Evolutionary conservation across 2,329 filamentous ascomycete genomes (phyloP).

Genomic region (Colletotrichum incanum): DNA sequence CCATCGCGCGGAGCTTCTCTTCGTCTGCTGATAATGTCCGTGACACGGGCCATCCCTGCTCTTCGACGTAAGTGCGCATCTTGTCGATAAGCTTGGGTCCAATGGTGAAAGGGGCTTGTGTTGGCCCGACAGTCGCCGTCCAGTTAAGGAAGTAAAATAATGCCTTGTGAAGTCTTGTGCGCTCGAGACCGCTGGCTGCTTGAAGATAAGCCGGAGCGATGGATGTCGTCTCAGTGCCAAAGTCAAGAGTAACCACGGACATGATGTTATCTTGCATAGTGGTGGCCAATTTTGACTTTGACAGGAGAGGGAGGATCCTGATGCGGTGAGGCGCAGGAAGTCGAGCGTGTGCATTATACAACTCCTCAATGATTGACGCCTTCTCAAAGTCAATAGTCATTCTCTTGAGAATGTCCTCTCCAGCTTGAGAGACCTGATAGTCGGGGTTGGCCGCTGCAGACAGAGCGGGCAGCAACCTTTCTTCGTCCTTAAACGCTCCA

Average conservation of each 20-base stretch:
- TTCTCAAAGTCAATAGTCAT: conserved; percentile 83
- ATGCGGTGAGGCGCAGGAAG: conserved; percentile 82
- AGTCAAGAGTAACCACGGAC: conserved; percentile 79
- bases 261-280: conserved; percentile 78
- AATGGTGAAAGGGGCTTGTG: conserved; percentile 73
- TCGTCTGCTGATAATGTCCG: conserved; percentile 69
- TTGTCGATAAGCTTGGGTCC: conserved; percentile 78
- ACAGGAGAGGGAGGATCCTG: conserved; percentile 81
- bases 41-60: conserved; percentile 86
- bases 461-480: conserved; percentile 87
- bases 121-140: conserved; percentile 81
- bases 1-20: conserved; percentile 77
- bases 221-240: conserved; percentile 44
- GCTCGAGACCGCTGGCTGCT: conserved; percentile 76
- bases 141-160: conserved; percentile 91
- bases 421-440: conserved; percentile 85
- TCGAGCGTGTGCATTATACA: conserved; percentile 84
- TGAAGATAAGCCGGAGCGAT: conserved; percentile 47
- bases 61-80: conserved; percentile 81
- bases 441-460: conserved; percentile 89
- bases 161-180: conserved; percentile 83
- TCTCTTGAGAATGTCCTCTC: conserved; percentile 90
- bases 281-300: conserved; percentile 83
- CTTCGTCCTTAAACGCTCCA: conserved; percentile 86
- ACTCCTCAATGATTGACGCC: conserved; percentile 69